phyloP scores from a whole-genome alignment of 228 moss, liverwort and hornwort genomes.

The Sphagnum magellanicum region DNA sequence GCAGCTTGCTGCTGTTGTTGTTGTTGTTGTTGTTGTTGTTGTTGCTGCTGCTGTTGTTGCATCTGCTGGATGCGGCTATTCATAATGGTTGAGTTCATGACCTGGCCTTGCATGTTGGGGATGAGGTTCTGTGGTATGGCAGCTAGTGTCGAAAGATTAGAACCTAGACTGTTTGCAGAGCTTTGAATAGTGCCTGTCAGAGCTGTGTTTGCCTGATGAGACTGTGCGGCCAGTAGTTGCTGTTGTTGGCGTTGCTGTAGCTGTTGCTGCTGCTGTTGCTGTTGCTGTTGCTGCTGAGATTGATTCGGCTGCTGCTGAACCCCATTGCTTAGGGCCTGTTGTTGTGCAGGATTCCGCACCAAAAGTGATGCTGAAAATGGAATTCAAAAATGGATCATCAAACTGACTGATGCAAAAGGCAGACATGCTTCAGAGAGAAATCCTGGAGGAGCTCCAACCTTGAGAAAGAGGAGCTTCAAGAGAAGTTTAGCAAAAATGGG shows the following conservation, averaged over 20 bases:
- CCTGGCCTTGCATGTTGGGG: slow-evolving; percentile 43
- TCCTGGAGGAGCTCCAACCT: no score
- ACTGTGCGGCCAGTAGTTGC: slow-evolving; percentile 44
- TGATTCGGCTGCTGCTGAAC: slow-evolving; percentile 45
- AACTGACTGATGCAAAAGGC: no score
- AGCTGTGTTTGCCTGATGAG: slow-evolving; percentile 55
- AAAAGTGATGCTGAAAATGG: slow-evolving; percentile 32
- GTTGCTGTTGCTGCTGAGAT: slow-evolving; percentile 53
- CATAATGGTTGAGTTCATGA: slow-evolving; percentile 44
- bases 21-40: slow-evolving; percentile 48
- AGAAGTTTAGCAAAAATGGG: background rate
- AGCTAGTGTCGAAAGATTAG: slow-evolving; percentile 51
- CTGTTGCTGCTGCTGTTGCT: slow-evolving; percentile 41
- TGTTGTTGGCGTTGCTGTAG: slow-evolving; percentile 42
- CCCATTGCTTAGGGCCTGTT: slow-evolving; percentile 29
- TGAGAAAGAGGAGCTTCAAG: no score
- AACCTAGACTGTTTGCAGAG: slow-evolving; percentile 44
- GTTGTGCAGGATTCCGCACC: slow-evolving; percentile 61
- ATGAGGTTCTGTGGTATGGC: slow-evolving; percentile 56
- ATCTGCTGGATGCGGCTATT: slow-evolving; percentile 57
- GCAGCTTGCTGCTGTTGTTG: slow-evolving; percentile 15
- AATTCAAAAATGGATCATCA: background rate
- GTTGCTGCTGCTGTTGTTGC: slow-evolving; percentile 65
- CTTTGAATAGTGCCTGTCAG: slow-evolving; percentile 55
- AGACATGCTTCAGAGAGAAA: no score